A percentile compares a stretch with the other conserved stretches of the same genome.
phyloP scores from a whole-genome alignment of 2,329 filamentous ascomycete species.

The Epichloe glyceriae region DNA sequence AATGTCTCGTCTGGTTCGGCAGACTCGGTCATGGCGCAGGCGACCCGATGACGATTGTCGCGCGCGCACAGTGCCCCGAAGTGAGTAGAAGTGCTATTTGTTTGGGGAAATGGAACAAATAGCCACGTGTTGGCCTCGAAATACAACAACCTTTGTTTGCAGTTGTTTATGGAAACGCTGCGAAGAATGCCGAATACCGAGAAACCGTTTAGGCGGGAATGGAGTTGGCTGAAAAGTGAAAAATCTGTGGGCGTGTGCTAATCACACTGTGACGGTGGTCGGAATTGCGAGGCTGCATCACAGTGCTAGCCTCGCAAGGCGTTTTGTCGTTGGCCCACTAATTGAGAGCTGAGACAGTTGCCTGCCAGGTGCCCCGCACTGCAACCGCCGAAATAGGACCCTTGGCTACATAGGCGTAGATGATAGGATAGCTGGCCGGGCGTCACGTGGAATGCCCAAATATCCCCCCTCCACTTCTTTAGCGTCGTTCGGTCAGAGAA shows the following conservation, averaged over 20 bases:
- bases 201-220: conserved; percentile 11
- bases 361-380: background rate
- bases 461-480: background rate
- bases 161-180: conserved; percentile 12
- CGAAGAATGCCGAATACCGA: conserved; percentile 26
- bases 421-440: background rate
- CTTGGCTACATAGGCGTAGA: background rate
- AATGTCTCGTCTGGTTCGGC: conserved; percentile 30
- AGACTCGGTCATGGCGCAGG: conserved; percentile 29
- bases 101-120: background rate
- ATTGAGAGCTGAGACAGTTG: background rate
- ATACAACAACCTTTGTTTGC: background rate
- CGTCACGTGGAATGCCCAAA: background rate
- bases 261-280: background rate
- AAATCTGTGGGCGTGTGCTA: background rate
- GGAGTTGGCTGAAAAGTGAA: background rate
- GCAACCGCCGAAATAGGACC: background rate
- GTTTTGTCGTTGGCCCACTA: background rate
- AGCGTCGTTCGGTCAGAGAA: background rate
- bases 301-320: background rate
- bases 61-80: background rate
- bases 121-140: background rate
- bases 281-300: background rate
- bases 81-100: too few species aligned
- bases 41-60: background rate